Evolutionary conservation across 129 eudicot species (phyloP).

Genomic region (Helianthus tuberosus): DNA sequence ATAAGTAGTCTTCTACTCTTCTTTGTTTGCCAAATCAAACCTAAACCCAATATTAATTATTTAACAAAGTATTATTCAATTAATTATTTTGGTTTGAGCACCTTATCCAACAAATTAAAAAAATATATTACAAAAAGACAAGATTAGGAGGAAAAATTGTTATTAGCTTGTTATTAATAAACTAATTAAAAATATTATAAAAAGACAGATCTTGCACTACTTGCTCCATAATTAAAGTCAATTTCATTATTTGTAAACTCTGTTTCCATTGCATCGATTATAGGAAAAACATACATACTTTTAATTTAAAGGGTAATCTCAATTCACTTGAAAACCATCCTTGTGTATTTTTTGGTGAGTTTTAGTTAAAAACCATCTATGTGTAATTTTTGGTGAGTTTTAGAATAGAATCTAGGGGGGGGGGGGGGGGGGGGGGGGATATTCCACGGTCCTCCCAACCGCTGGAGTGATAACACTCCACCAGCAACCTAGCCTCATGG

Average conservation of each 20-base stretch:
- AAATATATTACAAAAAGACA: background rate
- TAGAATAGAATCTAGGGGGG: too few species aligned
- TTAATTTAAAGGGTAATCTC: background rate
- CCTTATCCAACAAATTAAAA: conserved; percentile 28
- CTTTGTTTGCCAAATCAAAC: conserved; percentile 17
- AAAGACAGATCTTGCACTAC: background rate
- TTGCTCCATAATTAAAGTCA: background rate
- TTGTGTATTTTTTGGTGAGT: too few species aligned
- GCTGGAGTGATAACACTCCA: too few species aligned
- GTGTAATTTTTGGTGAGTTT: too few species aligned
- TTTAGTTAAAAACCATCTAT: too few species aligned
- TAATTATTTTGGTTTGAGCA: background rate
- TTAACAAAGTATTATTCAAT: conserved; percentile 2
- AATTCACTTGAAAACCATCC: too few species aligned
- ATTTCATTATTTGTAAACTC: background rate
- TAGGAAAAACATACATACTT: conserved; percentile 2
- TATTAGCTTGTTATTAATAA: background rate
- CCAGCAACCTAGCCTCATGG: too few species aligned
- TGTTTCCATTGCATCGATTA: background rate
- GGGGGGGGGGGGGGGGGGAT: too few species aligned
- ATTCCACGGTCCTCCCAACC: too few species aligned
- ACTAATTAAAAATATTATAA: too few species aligned
- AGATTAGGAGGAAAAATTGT: conserved; percentile 10
- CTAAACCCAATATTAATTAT: conserved; percentile 11
- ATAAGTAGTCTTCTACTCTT: conserved; percentile 8